Percentiles rank a stretch among this genome's conserved stretches.
Evolutionary conservation across 306 rosid species (phyloP).

Genomic region (Medicago lupulina): DNA sequence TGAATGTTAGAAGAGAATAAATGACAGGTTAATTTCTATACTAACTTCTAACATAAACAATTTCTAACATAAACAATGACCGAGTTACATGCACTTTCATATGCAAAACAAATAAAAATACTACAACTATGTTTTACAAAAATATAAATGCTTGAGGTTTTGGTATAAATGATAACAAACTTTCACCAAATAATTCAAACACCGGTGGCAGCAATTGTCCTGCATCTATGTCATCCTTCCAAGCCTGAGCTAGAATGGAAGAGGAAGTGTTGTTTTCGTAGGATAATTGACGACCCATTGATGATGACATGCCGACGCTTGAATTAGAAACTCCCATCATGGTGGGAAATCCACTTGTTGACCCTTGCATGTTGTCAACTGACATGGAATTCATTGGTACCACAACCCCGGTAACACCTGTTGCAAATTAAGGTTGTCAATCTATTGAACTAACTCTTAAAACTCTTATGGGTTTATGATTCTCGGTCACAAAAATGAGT

Average conservation of each 20-base stretch:
- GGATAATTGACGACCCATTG: slow-evolving; percentile 45
- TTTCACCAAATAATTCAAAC: slow-evolving; percentile 73
- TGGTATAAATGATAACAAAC: slow-evolving; percentile 65
- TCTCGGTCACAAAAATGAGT: background rate
- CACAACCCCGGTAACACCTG: background rate
- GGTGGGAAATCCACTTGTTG: slow-evolving; percentile 59
- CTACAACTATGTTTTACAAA: slow-evolving; percentile 55
- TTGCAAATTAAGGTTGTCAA: background rate
- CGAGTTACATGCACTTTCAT: slow-evolving; percentile 25
- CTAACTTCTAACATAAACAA: slow-evolving; percentile 28
- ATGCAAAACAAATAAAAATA: slow-evolving; percentile 24
- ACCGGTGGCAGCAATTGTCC: slow-evolving; percentile 66
- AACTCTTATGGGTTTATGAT: too few relatives aligned
- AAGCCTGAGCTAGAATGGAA: slow-evolving; percentile 70
- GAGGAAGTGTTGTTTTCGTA: slow-evolving; percentile 32
- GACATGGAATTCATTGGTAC: slow-evolving; percentile 80
- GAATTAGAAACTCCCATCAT: slow-evolving; percentile 57
- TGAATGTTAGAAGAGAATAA: background rate
- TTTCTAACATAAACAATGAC: background rate
- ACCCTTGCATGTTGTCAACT: slow-evolving; percentile 70
- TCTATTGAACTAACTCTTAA: background rate
- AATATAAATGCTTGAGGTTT: slow-evolving; percentile 68
- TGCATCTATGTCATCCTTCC: slow-evolving; percentile 88
- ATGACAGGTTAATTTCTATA: slow-evolving; percentile 31
- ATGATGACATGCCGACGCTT: slow-evolving; percentile 41